Evolutionary conservation across 148 eudicot genomes (phyloP).

Genomic region (Fagopyrum tataricum): DNA sequence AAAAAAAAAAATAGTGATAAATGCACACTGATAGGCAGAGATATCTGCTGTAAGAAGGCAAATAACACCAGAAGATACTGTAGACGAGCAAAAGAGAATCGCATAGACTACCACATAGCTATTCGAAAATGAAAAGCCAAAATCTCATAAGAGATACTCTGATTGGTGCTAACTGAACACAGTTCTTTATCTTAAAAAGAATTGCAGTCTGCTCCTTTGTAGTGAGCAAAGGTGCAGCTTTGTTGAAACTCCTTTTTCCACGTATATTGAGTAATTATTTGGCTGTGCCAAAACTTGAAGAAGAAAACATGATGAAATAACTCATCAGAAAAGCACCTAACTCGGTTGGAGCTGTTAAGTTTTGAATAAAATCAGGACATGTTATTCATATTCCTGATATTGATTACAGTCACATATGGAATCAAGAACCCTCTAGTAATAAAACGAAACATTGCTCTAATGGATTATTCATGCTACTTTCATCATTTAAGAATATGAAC

Average conservation of each 20-base stretch:
- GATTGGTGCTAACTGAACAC: background rate
- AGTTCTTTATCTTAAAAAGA: background rate
- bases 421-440: background rate
- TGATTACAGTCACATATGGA: background rate
- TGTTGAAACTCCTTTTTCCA: background rate
- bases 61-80: constrained; percentile 1
- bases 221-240: background rate
- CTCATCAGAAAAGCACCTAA: no score
- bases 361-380: background rate
- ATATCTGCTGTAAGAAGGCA: background rate
- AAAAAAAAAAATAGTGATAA: background rate
- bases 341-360: background rate
- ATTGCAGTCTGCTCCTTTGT: constrained; percentile 1
- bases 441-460: background rate
- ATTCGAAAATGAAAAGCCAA: background rate
- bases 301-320: background rate
- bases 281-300: background rate
- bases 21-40: background rate
- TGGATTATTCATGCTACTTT: background rate
- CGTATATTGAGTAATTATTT: background rate
- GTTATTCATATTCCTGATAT: background rate
- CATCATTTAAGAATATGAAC: background rate
- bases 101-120: background rate
- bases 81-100: background rate
- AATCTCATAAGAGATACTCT: background rate